Base-by-base conservation (phyloP, 495 filamentous ascomycete species). In the Tuber calosporum region DNA sequence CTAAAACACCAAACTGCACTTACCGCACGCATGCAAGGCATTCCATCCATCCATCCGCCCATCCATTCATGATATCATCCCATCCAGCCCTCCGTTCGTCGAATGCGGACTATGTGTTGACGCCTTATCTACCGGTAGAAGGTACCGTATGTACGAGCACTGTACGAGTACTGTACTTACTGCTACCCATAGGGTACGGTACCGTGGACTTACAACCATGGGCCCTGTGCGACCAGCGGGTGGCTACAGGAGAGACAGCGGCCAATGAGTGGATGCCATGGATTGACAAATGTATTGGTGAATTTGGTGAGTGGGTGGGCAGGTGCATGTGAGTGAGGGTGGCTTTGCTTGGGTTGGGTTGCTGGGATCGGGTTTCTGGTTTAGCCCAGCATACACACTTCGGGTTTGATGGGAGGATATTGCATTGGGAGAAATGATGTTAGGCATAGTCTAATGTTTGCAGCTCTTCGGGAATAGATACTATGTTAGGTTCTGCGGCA, bases 1-100 rank as follows among this genome's bases (percentile, higher is more conserved):
- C 13, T 62, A 62, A 62, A 62, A 62, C 53, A 62, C n/a, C 19
- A 34, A 62, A 34, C 26, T 62, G 53, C 53, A 62, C 53, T 62
- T 62, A 17, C 53, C 13, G 13, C 11, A 62, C 53, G 13, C 26
- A 62, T 62, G 26, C 53, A 62, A 62, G 53, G 26, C 53, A 62
- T 62, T 62, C 53, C 26, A 34, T 34, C 53, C 53, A 30, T 1
- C 30, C 26, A 34, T 15, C n/a, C n/a, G 13, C 30, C 9, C 48
- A 58, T 19, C 43, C 43, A 22, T n/a, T 30, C 42, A 43, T 43
- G n/a, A 58, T 62, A 62, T 62, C 26, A 62, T 62, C 17, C 19
- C 26, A 34, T 19, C 53, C 53, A 34, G 53, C 26, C 53, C 53
- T 62, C 34, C 26, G 53, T 13, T 34, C 53, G 3, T 34, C 26